phyloP scores from a whole-genome alignment of 345 rosid genomes.

The Melaleuca alternifolia region DNA sequence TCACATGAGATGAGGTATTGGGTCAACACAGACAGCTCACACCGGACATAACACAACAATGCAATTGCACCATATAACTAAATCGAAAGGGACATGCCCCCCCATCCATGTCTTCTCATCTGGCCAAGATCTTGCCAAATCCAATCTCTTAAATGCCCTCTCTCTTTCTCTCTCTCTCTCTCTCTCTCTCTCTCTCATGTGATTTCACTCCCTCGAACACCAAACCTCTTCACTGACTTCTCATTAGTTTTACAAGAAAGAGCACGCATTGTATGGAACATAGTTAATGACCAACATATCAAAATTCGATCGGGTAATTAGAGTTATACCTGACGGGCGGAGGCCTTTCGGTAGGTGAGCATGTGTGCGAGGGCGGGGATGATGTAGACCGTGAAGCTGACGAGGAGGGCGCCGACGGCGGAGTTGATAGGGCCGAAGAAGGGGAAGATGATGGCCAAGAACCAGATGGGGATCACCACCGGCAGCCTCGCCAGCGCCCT shows the following conservation, averaged over 20 bases:
- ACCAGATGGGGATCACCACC: conserved; percentile 97
- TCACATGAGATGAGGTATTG: background rate
- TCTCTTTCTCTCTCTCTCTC: conserved; percentile 2
- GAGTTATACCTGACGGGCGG: conserved; percentile 77
- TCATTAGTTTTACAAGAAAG: background rate
- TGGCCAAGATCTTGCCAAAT: conserved; percentile 22
- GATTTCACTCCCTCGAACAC: background rate
- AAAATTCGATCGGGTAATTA: background rate
- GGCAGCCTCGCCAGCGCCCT: conserved; percentile 90
- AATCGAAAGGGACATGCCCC: conserved; percentile 24
- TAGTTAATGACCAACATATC: background rate
- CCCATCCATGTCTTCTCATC: conserved; percentile 21
- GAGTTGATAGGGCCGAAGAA: conserved; percentile 98
- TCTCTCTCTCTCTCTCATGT: background rate
- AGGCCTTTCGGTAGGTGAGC: conserved; percentile 91
- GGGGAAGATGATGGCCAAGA: conserved; percentile 94
- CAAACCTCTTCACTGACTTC: background rate
- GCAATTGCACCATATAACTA: conserved; percentile 33
- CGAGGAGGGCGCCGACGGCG: conserved; percentile 92
- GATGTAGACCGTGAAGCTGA: conserved; percentile 97
- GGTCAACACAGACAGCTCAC: conserved; percentile 33
- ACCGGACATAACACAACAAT: background rate
- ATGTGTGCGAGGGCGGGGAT: conserved; percentile 92
- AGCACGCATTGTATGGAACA: background rate
- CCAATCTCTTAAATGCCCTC: conserved; percentile 26